These are phyloP conservation scores for Pilatotrama ljubarskyi DNA, from an alignment of 768 basidiomycete species.

Conservation along the genomic window DNA sequence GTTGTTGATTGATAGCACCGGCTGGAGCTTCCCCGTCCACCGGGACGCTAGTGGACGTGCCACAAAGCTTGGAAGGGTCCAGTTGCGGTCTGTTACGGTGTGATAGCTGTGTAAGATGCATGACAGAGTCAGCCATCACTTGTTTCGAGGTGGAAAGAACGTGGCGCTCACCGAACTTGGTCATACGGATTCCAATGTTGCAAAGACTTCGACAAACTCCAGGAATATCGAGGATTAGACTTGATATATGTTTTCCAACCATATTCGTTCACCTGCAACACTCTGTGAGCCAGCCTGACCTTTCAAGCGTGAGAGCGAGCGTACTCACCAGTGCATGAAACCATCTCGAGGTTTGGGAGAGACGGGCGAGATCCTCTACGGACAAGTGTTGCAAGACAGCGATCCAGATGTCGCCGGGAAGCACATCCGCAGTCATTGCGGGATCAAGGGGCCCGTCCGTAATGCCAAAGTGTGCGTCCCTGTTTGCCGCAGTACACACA, in stretches of 20 bases:
- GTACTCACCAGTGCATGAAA: slow-evolving; percentile 45
- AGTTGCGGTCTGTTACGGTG: slow-evolving; percentile 51
- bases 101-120: slow-evolving; percentile 41
- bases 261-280: slow-evolving; percentile 54
- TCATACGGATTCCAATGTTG: slow-evolving; percentile 44
- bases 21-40: slow-evolving; percentile 59
- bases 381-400: slow-evolving; percentile 49
- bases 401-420: slow-evolving; percentile 60
- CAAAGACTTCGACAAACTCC: slow-evolving; percentile 48
- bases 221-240: slow-evolving; percentile 53
- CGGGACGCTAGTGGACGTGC: slow-evolving; percentile 63
- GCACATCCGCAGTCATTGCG: slow-evolving; percentile 16
- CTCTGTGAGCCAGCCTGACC: background rate
- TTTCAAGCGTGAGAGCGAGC: background rate
- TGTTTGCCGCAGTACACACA: background rate
- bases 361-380: slow-evolving; percentile 41
- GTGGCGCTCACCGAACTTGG: slow-evolving; percentile 36
- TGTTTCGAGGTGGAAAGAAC: background rate
- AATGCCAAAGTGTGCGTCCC: background rate
- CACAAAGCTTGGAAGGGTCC: slow-evolving; percentile 52
- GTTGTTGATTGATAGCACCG: slow-evolving; percentile 53
- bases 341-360: slow-evolving; percentile 41
- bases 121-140: background rate
- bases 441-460: background rate
- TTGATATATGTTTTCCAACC: slow-evolving; percentile 60